These are phyloP conservation scores for Epichloe bromicola DNA, from an alignment of 2,329 filamentous ascomycete species.

Conservation along the genomic window DNA sequence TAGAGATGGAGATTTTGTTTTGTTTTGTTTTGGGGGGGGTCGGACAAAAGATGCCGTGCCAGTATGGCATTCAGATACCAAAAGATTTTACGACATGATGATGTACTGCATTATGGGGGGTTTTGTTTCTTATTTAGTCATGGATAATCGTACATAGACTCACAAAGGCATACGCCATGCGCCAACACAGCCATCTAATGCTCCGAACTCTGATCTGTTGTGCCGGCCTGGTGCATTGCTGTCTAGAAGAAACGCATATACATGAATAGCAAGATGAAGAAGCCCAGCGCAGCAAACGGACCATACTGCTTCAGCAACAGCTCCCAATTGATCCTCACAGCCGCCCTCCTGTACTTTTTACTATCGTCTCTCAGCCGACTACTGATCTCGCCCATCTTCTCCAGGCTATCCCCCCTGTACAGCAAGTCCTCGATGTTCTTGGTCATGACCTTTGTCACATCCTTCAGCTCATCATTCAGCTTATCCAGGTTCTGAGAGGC, in stretches of 20 bases:
- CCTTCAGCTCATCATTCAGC: constrained; percentile 90
- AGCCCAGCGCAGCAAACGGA: constrained; percentile 67
- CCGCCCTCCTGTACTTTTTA: constrained; percentile 85
- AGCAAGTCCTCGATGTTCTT: constrained; percentile 98
- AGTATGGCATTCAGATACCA: neutral
- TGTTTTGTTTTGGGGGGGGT: too few relatives aligned
- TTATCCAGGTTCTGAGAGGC: constrained; percentile 88
- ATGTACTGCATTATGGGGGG: constrained; percentile 4
- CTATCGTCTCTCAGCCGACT: constrained; percentile 79
- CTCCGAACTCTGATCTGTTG: neutral
- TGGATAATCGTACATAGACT: constrained; percentile 12
- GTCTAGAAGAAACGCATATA: constrained; percentile 84
- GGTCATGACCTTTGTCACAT: constrained; percentile 98
- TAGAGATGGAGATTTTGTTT: constrained; percentile 11
- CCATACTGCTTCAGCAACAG: constrained; percentile 93
- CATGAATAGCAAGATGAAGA: constrained; percentile 76
- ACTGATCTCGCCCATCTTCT: constrained; percentile 94
- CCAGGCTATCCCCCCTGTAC: constrained; percentile 90
- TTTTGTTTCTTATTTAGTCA: constrained; percentile 7
- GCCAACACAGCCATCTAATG: neutral
- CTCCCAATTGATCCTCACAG: constrained; percentile 97
- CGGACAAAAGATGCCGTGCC: too few relatives aligned
- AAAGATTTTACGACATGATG: neutral
- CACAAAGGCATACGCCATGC: neutral
- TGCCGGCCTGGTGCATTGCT: neutral